These are phyloP conservation scores for Nemania sp. DNA, from an alignment of 2,329 filamentous ascomycete species.

Conservation along the genomic window DNA sequence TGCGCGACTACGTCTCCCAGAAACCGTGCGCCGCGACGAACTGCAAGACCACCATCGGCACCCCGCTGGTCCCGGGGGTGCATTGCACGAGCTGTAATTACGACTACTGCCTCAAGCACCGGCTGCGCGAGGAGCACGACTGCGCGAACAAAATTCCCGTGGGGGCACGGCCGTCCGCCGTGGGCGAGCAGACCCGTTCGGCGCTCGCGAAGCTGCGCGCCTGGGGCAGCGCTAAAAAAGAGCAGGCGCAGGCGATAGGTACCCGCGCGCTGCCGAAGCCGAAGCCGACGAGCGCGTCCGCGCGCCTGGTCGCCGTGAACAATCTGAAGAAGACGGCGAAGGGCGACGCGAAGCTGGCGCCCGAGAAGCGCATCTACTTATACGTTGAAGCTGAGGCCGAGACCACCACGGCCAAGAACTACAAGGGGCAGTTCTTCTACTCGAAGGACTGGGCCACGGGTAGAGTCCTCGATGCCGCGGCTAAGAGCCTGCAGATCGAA, in stretches of 20 bases:
- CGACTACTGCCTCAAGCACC: slow-evolving; percentile 77
- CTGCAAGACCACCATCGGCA: slow-evolving; percentile 74
- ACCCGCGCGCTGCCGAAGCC: slow-evolving; percentile 62
- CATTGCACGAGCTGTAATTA: slow-evolving; percentile 73
- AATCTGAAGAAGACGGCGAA: slow-evolving; percentile 85
- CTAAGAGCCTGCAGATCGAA: slow-evolving; percentile 74
- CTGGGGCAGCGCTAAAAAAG: slow-evolving; percentile 78
- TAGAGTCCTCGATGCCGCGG: slow-evolving; percentile 76
- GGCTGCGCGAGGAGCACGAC: slow-evolving; percentile 78
- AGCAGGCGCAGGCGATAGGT: no score
- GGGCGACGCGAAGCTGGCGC: slow-evolving; percentile 79
- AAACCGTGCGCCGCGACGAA: slow-evolving; percentile 68
- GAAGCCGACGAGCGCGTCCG: slow-evolving; percentile 64
- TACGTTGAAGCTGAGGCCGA: slow-evolving; percentile 88
- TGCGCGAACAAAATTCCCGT: slow-evolving; percentile 73
- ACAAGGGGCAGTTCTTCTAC: slow-evolving; percentile 80
- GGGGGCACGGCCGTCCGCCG: slow-evolving; percentile 50
- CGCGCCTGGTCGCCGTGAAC: slow-evolving; percentile 70
- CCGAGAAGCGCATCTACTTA: slow-evolving; percentile 86
- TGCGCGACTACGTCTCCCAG: slow-evolving; percentile 59
- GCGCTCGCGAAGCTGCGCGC: slow-evolving; percentile 77
- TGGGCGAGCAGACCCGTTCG: slow-evolving; percentile 66
- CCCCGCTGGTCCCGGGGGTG: slow-evolving; percentile 66
- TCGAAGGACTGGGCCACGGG: slow-evolving; percentile 89
- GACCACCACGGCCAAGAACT: slow-evolving; percentile 80